A percentile compares a stretch with the other conserved stretches of the same genome.
Evolutionary conservation across 352 stramenopile species (phyloP).

Genomic region (Phytophthora litchii): DNA sequence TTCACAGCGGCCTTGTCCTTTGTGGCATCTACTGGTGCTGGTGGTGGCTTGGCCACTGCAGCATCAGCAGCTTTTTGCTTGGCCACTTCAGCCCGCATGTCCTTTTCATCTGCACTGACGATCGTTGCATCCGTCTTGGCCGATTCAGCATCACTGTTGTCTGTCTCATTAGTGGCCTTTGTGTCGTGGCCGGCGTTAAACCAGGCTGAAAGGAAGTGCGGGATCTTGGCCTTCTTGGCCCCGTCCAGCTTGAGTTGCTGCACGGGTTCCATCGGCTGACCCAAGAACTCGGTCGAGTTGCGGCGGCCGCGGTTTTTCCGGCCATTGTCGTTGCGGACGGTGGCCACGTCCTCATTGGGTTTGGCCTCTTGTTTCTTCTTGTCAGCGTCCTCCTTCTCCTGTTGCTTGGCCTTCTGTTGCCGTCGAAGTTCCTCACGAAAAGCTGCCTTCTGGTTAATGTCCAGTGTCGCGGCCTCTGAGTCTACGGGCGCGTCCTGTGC

Average conservation of each 20-base stretch:
- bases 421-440: constrained; percentile 54
- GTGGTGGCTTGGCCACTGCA: constrained; percentile 18
- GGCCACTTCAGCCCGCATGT: background rate
- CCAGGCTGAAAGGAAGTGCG: constrained; percentile 71
- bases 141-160: constrained; percentile 26
- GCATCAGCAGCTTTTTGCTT: constrained; percentile 7
- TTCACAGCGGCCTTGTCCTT: constrained; percentile 31
- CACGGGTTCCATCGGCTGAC: constrained; percentile 53
- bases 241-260: constrained; percentile 70
- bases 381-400: constrained; percentile 15
- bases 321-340: constrained; percentile 46
- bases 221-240: constrained; percentile 77
- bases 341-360: constrained; percentile 40
- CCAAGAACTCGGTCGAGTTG: constrained; percentile 59
- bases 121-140: constrained; percentile 32
- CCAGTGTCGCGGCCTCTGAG: constrained; percentile 57
- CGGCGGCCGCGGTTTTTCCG: constrained; percentile 39
- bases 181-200: constrained; percentile 62
- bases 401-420: constrained; percentile 48
- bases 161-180: constrained; percentile 37
- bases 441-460: constrained; percentile 61
- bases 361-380: constrained; percentile 26
- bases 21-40: constrained; percentile 18
- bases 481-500: constrained; percentile 38
- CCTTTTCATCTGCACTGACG: constrained; percentile 27